Base-by-base conservation (phyloP, 2,329 filamentous ascomycete genomes). In the Intubia oerlemansii region DNA sequence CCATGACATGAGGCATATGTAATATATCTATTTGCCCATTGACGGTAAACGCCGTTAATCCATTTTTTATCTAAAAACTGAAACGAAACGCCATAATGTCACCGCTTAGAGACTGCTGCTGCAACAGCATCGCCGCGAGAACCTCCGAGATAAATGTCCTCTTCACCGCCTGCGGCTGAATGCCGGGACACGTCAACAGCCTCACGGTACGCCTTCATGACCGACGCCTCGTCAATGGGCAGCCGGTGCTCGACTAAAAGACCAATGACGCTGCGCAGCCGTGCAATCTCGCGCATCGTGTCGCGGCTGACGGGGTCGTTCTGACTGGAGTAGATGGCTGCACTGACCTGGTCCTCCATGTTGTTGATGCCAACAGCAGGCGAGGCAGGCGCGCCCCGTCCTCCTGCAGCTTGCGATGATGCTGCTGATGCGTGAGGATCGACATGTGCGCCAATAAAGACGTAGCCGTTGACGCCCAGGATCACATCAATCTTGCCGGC, bases 401-500 rank as follows among this genome's bases (percentile, higher is more conserved):
- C 47, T n/a, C n/a, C n/a, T n/a, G n/a, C n/a, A n/a, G n/a, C n/a
- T n/a, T n/a, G n/a, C 56, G 53, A 13, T 14, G 62, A 9, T 27
- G 62, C n/a, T n/a, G n/a, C n/a, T 53, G 22, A 50, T 44, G 24
- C 10, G 9, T 27, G 25, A 23, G 50, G 43, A 7, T 46, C 46
- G 5, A 51, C 50, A n/a, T 62, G 59, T 20, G 62, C 38, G 12
- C 39, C 63, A 39, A 78, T 71, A 7, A 76, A 98, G 33, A 95
- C 82, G 47, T 90, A 95, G 1, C 88, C 88, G 43, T 98, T 98
- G 22, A 98, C 88, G 3, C 88, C 88, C 1, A 98, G 59, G 29
- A 92, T 65, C 7, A 95, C 69, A 45, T 93, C 80, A 17, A 98
- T 66, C 36, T 70, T 73, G 29, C 66, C 61, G 19, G 63, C 60